Base-by-base conservation (phyloP, 2,329 filamentous ascomycete genomes). In the Dothistroma pini region DNA sequence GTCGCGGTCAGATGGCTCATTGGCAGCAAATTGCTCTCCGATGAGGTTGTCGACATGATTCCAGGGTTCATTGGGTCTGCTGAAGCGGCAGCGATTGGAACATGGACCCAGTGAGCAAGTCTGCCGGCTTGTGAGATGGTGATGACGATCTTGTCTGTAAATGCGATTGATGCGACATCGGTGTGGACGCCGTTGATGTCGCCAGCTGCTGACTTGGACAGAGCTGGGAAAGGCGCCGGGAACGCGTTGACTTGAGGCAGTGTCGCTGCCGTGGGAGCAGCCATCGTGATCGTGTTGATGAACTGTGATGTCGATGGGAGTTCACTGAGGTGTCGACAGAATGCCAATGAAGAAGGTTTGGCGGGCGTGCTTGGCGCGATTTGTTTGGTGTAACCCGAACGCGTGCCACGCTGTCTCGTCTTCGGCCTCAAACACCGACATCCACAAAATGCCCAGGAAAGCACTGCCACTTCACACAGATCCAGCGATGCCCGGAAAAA, bases 91-190 rank as follows among this genome's bases (percentile, higher is more conserved):
- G 85, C 83, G 22, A 96, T 83, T 0, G 90, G 89, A 0, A 96
- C 89, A 79, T 95, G 89, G 21, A 97, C 92, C 95, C 95, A 99
- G 81, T 97, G 95, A 21, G 90, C 89, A 52, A 97, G 78, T 61
- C 88, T 85, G 7, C 93, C 93, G 63, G 88, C 85, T 77, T 97
- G 95, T 0, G 90, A 90, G 62, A 97, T 83, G 0, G 92, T 97
- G 64, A 99, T 80, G 69, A 99, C 78, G 69, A 99, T 91, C 76
- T 91, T 96, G 82, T 97, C 95, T 9, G 87, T 83, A 76, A 97
- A 97, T 69, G 82, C 85, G 57, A 92, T 80, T 11, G 83, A 83
- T 44, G 86, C 87, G 35, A 90, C 87, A 66, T 91, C 86, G 1
- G 95, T 97, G 38, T 82, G 75, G 22, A 88, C 75, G 32, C 86